These are phyloP conservation scores for Reutealis trisperma DNA, from an alignment of 345 rosid species.

Conservation along the genomic window DNA sequence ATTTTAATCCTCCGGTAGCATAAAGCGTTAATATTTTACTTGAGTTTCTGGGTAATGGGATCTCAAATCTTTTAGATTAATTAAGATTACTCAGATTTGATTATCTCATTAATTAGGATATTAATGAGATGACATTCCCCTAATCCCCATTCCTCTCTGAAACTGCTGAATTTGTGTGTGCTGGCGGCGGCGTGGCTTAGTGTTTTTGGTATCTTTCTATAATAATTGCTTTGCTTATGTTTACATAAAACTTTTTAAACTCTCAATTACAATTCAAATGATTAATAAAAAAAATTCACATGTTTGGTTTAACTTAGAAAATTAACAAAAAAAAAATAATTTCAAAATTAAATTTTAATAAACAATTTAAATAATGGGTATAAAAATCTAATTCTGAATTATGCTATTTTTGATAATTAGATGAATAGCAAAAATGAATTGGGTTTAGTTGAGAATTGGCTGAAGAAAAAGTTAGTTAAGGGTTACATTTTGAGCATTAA, in stretches of 20 bases:
- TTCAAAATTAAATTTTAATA: too few species aligned
- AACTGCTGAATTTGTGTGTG: constrained; percentile 2
- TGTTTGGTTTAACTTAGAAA: too few species aligned
- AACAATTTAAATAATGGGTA: too few species aligned
- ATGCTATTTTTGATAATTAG: too few species aligned
- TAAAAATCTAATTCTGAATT: too few species aligned
- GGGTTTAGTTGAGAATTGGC: not conserved
- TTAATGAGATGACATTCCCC: constrained; percentile 9
- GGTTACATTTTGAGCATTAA: not conserved
- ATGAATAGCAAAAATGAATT: too few species aligned
- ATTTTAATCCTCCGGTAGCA: too few species aligned
- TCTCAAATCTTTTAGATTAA: constrained; percentile 7
- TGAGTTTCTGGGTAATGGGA: not conserved
- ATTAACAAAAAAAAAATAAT: too few species aligned
- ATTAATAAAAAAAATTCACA: too few species aligned
- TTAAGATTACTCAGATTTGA: constrained; percentile 32
- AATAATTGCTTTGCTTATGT: not conserved
- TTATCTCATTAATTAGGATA: constrained; percentile 19
- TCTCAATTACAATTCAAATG: too few species aligned
- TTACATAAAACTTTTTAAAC: too few species aligned
- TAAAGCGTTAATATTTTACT: not conserved
- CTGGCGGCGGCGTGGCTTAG: constrained; percentile 34
- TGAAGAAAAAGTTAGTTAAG: too few species aligned
- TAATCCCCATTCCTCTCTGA: not conserved
- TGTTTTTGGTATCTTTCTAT: constrained; percentile 8